Percentiles rank a stretch among this genome's conserved stretches.
Evolutionary conservation across 176 grass and related monocot genomes (phyloP).

Genomic region (Aegilops bicornis): DNA sequence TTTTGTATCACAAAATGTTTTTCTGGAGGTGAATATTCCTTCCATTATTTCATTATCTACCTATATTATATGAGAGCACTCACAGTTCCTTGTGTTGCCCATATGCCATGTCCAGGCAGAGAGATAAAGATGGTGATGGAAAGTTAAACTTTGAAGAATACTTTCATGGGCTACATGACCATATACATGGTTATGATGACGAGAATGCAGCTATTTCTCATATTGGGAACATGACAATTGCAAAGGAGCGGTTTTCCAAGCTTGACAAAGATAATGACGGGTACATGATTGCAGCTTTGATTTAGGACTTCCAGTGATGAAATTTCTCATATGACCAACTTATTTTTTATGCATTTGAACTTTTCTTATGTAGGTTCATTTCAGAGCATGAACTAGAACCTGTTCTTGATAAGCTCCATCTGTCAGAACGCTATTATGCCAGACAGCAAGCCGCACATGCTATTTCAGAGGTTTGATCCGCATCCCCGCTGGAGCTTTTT

Average conservation of each 20-base stretch:
- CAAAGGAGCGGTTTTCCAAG: slow-evolving; percentile 64
- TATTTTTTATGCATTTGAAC: slow-evolving; percentile 12
- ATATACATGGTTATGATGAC: slow-evolving; percentile 66
- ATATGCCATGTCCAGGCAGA: slow-evolving; percentile 52
- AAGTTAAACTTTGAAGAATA: slow-evolving; percentile 86
- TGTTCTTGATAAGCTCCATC: slow-evolving; percentile 76
- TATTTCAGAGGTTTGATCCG: slow-evolving; percentile 73
- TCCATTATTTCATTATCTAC: slow-evolving; percentile 17
- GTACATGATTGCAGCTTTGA: slow-evolving; percentile 37
- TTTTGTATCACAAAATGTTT: slow-evolving; percentile 7
- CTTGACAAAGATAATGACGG: slow-evolving; percentile 83
- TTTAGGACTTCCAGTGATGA: not conserved
- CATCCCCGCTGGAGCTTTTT: slow-evolving; percentile 1
- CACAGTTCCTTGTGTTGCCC: slow-evolving; percentile 22
- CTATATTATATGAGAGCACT: slow-evolving; percentile 1
- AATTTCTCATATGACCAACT: not conserved
- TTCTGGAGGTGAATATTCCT: not conserved
- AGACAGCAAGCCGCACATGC: slow-evolving; percentile 74
- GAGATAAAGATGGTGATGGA: slow-evolving; percentile 71
- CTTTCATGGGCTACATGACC: slow-evolving; percentile 54
- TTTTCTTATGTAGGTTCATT: slow-evolving; percentile 50
- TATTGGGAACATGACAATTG: slow-evolving; percentile 40
- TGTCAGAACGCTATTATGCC: slow-evolving; percentile 73
- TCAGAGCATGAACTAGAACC: slow-evolving; percentile 73
- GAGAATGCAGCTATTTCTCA: slow-evolving; percentile 52